Evolutionary conservation across 2,329 filamentous ascomycete genomes (phyloP).

Genomic region (Ophiobolus disseminans): DNA sequence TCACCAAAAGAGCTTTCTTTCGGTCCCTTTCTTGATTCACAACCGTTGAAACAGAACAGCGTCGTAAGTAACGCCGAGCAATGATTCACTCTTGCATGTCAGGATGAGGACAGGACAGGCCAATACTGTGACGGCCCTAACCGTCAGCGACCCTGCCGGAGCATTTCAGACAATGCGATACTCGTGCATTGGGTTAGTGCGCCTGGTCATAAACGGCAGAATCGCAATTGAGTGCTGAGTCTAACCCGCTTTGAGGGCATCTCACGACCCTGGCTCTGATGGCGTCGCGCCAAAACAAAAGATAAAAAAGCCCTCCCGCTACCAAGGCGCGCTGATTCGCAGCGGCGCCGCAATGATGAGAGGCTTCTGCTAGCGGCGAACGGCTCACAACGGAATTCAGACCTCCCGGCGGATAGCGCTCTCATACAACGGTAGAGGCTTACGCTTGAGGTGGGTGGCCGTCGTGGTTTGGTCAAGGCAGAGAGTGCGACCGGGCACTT

Average conservation of each 20-base stretch:
- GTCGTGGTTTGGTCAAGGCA: conserved; percentile 7
- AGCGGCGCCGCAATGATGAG: conserved; percentile 25
- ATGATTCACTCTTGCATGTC: no score
- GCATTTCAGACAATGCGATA: conserved; percentile 11
- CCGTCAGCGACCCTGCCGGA: conserved; percentile 1
- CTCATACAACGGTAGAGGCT: conserved; percentile 18
- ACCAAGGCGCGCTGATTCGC: conserved; percentile 36
- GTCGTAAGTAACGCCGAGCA: no score
- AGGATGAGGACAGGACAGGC: conserved; percentile 15
- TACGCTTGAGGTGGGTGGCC: conserved; percentile 7
- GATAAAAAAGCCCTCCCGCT: conserved; percentile 35
- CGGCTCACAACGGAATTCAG: conserved; percentile 22
- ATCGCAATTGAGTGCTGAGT: not conserved
- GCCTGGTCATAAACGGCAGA: conserved; percentile 18
- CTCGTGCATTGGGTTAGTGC: conserved; percentile 16
- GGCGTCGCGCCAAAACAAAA: conserved; percentile 37
- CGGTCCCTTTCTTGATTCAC: conserved; percentile 16
- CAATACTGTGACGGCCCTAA: conserved; percentile 19
- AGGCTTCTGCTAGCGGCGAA: conserved; percentile 19
- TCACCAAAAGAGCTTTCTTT: conserved; percentile 13
- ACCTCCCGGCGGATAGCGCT: conserved; percentile 24
- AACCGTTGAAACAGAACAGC: no score
- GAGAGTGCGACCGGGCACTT: conserved; percentile 20
- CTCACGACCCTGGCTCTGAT: conserved; percentile 16
- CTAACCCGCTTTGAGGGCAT: conserved; percentile 12